A percentile compares a stretch with the other conserved stretches of the same genome.
Evolutionary conservation across 306 rosid genomes (phyloP).

Genomic region (Vigna angularis): DNA sequence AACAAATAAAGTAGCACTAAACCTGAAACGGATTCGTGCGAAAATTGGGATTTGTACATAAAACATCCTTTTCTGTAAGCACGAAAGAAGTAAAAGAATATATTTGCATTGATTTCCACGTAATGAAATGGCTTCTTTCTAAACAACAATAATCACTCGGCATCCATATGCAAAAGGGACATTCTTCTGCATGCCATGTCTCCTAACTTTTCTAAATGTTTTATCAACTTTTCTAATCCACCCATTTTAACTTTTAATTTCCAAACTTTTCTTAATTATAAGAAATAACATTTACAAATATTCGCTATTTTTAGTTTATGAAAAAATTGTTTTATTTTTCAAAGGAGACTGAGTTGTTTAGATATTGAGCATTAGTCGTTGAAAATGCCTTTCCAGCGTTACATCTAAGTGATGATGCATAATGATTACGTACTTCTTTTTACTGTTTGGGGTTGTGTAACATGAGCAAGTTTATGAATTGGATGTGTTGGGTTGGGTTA

Average conservation of each 20-base stretch:
- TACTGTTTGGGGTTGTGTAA: too few species aligned
- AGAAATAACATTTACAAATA: too few species aligned
- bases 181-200: constrained; percentile 34
- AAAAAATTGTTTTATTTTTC: too few species aligned
- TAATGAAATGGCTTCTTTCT: not conserved
- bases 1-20: not conserved
- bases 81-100: not conserved
- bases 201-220: constrained; percentile 37
- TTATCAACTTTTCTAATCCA: constrained; percentile 1
- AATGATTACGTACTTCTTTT: not conserved
- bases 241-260: not conserved
- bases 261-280: not conserved
- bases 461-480: not conserved
- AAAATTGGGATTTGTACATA: constrained; percentile 30
- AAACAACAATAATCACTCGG: constrained; percentile 17
- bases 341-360: too few species aligned
- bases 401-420: too few species aligned
- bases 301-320: too few species aligned
- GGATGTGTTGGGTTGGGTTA: not conserved
- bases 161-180: not conserved
- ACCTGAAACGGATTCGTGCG: not conserved
- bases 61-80: constrained; percentile 10
- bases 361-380: too few species aligned
- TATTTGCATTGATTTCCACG: constrained; percentile 28
- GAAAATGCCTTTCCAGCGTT: too few species aligned